These are phyloP conservation scores for Spiraea crenata DNA, from an alignment of 331 rosid species.

Conservation along the genomic window DNA sequence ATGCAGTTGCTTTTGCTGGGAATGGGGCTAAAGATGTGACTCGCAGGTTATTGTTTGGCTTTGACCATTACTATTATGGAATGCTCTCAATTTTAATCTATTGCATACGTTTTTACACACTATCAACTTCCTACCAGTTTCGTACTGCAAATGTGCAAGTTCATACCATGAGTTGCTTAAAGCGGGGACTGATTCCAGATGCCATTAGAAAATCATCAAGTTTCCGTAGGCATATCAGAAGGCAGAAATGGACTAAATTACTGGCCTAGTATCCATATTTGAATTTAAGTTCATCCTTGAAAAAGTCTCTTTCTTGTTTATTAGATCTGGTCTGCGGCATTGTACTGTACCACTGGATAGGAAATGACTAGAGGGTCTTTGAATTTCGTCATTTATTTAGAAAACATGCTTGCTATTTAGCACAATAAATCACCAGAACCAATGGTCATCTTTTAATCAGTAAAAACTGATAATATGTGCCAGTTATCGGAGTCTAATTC, in stretches of 20 bases:
- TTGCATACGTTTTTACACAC: slow-evolving; percentile 18
- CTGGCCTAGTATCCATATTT: not conserved
- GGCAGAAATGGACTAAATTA: not conserved
- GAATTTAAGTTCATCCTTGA: not conserved
- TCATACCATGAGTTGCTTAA: not conserved
- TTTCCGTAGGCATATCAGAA: not conserved
- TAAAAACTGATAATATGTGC: not conserved
- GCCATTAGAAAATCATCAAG: not conserved
- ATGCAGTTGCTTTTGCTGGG: slow-evolving; percentile 93
- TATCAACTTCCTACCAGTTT: slow-evolving; percentile 9
- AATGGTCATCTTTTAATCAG: not conserved
- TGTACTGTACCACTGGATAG: not conserved
- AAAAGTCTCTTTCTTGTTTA: not conserved
- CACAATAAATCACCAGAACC: not conserved
- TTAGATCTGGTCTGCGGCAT: not conserved
- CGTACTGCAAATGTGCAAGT: not conserved
- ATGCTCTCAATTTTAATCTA: not conserved
- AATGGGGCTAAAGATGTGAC: slow-evolving; percentile 97
- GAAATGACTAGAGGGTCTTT: not conserved
- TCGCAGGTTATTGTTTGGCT: slow-evolving; percentile 61
- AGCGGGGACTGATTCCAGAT: not conserved
- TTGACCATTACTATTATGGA: slow-evolving; percentile 16
- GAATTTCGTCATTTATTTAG: too few species aligned
- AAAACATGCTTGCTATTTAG: not conserved
- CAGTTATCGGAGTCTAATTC: not conserved